A percentile compares a stretch with the other conserved stretches of the same genome.
phyloP scores from a whole-genome alignment of 768 basidiomycete genomes.

The Lentinula aciculospora region DNA sequence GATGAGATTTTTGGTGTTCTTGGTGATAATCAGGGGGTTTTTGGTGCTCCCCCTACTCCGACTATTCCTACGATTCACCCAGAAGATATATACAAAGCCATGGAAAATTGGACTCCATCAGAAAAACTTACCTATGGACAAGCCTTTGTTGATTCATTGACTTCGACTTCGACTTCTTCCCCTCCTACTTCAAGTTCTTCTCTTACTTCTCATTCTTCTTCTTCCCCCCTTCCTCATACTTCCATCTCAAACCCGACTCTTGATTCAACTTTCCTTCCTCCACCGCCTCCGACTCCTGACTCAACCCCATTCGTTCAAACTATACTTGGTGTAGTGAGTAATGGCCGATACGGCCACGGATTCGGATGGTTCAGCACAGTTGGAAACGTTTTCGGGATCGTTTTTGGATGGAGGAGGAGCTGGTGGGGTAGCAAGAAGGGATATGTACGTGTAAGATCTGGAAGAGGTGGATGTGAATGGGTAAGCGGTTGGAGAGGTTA shows the following conservation, averaged over 20 bases:
- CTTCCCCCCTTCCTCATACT: too few relatives aligned
- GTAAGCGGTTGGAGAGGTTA: too few relatives aligned
- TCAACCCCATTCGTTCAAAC: constrained; percentile 62
- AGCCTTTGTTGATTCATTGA: constrained; percentile 38
- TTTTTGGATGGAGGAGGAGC: too few relatives aligned
- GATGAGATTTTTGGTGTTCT: neutral
- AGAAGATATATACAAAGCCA: constrained; percentile 40
- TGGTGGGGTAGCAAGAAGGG: too few relatives aligned
- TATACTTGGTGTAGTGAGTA: constrained; percentile 55
- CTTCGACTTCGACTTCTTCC: neutral
- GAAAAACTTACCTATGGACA: constrained; percentile 70
- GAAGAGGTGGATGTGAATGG: too few relatives aligned
- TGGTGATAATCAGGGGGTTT: constrained; percentile 12
- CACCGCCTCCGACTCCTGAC: constrained; percentile 35
- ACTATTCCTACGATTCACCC: constrained; percentile 17
- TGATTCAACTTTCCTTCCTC: neutral
- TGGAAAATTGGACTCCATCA: constrained; percentile 69
- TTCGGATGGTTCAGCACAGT: neutral
- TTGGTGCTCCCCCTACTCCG: constrained; percentile 11
- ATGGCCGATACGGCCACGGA: constrained; percentile 37
- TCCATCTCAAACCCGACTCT: too few relatives aligned
- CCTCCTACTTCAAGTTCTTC: too few relatives aligned
- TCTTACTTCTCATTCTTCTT: too few relatives aligned
- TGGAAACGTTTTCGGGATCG: constrained; percentile 36
- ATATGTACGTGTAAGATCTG: too few relatives aligned